A percentile compares a stretch with the other conserved stretches of the same genome.
Evolutionary conservation across 179 eudicot genomes (phyloP).

Genomic region (Spergularia azorica): DNA sequence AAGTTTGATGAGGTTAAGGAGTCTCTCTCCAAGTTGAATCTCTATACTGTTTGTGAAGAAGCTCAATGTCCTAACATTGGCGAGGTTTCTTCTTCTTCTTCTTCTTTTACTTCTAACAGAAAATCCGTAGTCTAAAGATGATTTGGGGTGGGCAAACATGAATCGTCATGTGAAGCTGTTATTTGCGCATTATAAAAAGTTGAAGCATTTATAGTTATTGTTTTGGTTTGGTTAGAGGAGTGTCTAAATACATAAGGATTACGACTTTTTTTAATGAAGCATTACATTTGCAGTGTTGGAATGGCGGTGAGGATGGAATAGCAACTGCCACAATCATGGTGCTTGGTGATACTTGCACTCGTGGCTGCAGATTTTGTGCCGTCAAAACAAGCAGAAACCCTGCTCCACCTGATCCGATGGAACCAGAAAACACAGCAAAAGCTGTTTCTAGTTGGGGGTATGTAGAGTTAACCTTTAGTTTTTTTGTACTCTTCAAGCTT

Average conservation of each 20-base stretch:
- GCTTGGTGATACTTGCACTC: conserved; percentile 95
- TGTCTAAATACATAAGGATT: background rate
- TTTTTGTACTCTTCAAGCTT: background rate
- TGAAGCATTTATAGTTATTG: too few relatives aligned
- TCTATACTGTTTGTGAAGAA: conserved; percentile 90
- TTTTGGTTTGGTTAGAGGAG: too few relatives aligned
- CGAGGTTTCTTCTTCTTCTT: conserved; percentile 35
- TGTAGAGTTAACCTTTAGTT: conserved; percentile 4
- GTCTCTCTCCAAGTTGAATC: conserved; percentile 64
- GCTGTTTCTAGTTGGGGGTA: conserved; percentile 97
- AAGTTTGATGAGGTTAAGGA: conserved; percentile 79
- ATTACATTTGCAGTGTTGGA: conserved; percentile 68
- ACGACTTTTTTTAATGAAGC: conserved; percentile 1
- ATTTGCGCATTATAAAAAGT: too few relatives aligned
- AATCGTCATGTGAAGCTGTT: too few relatives aligned
- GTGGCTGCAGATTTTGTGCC: conserved; percentile 76
- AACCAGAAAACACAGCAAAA: conserved; percentile 86
- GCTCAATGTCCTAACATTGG: conserved; percentile 97
- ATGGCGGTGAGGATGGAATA: conserved; percentile 97
- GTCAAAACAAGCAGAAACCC: conserved; percentile 86
- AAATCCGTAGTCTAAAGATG: too few relatives aligned
- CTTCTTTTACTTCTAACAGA: background rate
- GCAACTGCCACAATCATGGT: conserved; percentile 96
- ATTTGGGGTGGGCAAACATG: too few relatives aligned
- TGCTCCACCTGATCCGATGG: conserved; percentile 93